Evolutionary conservation across 78 protist genomes (phyloP).

Genomic region (Ministeria vibrans): DNA sequence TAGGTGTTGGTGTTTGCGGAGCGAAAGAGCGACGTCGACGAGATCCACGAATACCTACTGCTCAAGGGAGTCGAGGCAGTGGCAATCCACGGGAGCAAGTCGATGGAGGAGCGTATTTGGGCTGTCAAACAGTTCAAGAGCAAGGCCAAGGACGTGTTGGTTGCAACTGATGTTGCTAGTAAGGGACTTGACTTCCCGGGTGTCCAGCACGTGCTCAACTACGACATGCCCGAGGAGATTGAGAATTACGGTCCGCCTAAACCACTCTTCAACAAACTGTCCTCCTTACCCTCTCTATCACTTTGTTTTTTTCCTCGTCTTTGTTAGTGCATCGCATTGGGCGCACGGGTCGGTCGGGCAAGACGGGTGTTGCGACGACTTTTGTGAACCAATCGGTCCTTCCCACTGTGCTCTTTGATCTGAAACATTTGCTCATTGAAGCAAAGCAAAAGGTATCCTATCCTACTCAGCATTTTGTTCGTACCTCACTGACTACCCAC

Average conservation of each 20-base stretch:
- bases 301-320: not conserved
- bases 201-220: constrained; percentile 41
- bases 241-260: constrained; percentile 17
- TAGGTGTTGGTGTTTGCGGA: constrained; percentile 93
- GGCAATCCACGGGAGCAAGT: constrained; percentile 78
- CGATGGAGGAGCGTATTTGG: constrained; percentile 82
- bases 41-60: constrained; percentile 91
- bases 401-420: constrained; percentile 82
- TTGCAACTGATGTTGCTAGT: constrained; percentile 89
- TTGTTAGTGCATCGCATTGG: constrained; percentile 20
- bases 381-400: constrained; percentile 20
- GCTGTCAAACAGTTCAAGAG: constrained; percentile 77
- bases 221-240: constrained; percentile 39
- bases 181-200: constrained; percentile 52
- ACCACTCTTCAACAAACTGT: not conserved
- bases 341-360: constrained; percentile 38
- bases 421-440: constrained; percentile 88
- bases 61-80: constrained; percentile 72
- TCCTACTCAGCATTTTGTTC: constrained; percentile 51
- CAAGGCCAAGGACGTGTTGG: constrained; percentile 77
- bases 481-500: too few relatives aligned
- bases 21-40: constrained; percentile 91
- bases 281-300: not conserved
- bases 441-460: constrained; percentile 76
- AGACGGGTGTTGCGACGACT: constrained; percentile 35